These are phyloP conservation scores for Trichoderma harzianum DNA, from an alignment of 2,329 filamentous ascomycete species.

Conservation along the genomic window DNA sequence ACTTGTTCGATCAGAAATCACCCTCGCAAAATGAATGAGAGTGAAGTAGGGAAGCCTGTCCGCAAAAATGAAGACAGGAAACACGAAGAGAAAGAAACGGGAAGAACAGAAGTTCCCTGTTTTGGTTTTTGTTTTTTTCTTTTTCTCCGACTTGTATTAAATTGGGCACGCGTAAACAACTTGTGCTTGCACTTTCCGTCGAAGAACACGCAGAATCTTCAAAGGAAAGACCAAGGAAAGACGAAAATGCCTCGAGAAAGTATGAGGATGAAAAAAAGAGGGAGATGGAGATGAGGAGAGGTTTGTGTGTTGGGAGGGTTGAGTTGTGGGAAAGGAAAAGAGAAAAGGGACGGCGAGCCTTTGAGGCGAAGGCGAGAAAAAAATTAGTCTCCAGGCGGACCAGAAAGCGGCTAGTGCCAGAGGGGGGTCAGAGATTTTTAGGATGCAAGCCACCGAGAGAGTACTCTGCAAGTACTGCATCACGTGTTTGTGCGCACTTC, in stretches of 20 bases:
- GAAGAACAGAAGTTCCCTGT: slow-evolving; percentile 34
- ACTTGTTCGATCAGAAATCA: slow-evolving; percentile 23
- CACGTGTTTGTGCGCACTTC: neutral
- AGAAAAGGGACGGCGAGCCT: slow-evolving; percentile 26
- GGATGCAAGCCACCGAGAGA: slow-evolving; percentile 4
- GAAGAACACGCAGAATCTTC: slow-evolving; percentile 45
- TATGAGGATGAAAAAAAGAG: slow-evolving; percentile 29
- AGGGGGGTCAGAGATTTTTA: slow-evolving; percentile 23
- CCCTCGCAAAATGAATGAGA: slow-evolving; percentile 32
- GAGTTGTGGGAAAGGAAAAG: slow-evolving; percentile 26
- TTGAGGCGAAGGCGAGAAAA: slow-evolving; percentile 23
- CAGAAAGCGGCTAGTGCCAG: slow-evolving; percentile 32
- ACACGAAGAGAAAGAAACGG: slow-evolving; percentile 31
- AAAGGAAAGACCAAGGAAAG: slow-evolving; percentile 47
- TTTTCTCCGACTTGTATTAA: slow-evolving; percentile 35
- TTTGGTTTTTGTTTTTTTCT: slow-evolving; percentile 16
- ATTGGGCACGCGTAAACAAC: slow-evolving; percentile 28
- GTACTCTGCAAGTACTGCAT: slow-evolving; percentile 6
- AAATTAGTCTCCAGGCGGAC: slow-evolving; percentile 20
- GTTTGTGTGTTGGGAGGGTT: slow-evolving; percentile 32
- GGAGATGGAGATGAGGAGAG: slow-evolving; percentile 30
- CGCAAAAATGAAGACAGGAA: slow-evolving; percentile 30
- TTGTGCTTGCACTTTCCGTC: slow-evolving; percentile 36
- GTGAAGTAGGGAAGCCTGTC: slow-evolving; percentile 29
- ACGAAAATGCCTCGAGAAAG: slow-evolving; percentile 31